These are phyloP conservation scores for Monosporascus cannonballus DNA, from an alignment of 2,329 filamentous ascomycete genomes.

Conservation along the genomic window DNA sequence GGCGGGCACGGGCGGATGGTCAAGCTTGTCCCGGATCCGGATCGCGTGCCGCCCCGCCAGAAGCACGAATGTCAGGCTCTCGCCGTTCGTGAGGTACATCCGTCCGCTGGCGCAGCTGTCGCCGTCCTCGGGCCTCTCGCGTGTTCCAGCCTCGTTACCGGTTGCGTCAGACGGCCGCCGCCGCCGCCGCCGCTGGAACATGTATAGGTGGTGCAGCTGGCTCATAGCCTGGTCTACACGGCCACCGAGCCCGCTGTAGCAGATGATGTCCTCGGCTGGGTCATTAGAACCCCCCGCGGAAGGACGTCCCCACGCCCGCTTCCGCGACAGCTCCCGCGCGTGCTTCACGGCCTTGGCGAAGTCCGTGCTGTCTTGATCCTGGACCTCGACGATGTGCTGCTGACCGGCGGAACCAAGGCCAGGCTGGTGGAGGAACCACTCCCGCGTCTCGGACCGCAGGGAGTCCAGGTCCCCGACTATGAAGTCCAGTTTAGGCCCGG, in stretches of 20 bases:
- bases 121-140: slow-evolving; percentile 20
- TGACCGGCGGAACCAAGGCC: slow-evolving; percentile 23
- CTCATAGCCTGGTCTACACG: slow-evolving; percentile 90
- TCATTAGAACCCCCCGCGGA: not conserved
- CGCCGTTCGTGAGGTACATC: slow-evolving; percentile 75
- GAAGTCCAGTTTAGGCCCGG: slow-evolving; percentile 50
- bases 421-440: slow-evolving; percentile 59
- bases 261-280: slow-evolving; percentile 54
- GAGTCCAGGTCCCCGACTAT: slow-evolving; percentile 94
- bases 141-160: not conserved
- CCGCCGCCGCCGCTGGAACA: slow-evolving; percentile 44
- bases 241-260: slow-evolving; percentile 79
- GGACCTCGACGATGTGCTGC: slow-evolving; percentile 64
- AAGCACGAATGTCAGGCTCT: slow-evolving; percentile 79
- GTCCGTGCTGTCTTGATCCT: slow-evolving; percentile 85
- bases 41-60: slow-evolving; percentile 62
- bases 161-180: slow-evolving; percentile 16
- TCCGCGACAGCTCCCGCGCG: slow-evolving; percentile 6
- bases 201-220: slow-evolving; percentile 77
- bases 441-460: slow-evolving; percentile 52
- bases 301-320: not conserved
- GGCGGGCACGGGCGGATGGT: slow-evolving; percentile 19
- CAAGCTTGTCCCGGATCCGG: slow-evolving; percentile 46
- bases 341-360: slow-evolving; percentile 71
- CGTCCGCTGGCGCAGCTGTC: slow-evolving; percentile 42